Conservation (phyloP, 768 basidiomycete genomes). For the Leccinellum rugosiceps region DNA sequence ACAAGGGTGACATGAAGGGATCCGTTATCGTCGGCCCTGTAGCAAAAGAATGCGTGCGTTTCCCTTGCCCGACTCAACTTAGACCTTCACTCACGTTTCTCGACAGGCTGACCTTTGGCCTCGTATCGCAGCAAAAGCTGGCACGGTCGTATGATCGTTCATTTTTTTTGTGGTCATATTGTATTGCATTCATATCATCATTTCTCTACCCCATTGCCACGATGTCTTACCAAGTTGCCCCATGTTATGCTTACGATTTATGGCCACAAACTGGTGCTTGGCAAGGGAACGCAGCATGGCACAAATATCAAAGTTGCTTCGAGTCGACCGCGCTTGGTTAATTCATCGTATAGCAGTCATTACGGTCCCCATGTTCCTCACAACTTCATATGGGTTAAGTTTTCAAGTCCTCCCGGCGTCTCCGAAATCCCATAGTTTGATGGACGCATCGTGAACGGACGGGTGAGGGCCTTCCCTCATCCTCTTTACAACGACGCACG, state of each 20-base stretch:
- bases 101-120: conserved; percentile 94
- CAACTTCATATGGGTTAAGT: no score
- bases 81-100: neutral
- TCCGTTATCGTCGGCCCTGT: conserved; percentile 95
- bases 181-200: conserved; percentile 4
- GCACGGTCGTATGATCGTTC: conserved; percentile 83
- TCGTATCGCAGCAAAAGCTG: conserved; percentile 98
- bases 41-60: conserved; percentile 97
- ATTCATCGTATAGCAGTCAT: neutral
- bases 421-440: conserved; percentile 26
- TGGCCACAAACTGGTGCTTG: conserved; percentile 11
- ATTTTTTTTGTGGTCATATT: conserved; percentile 13
- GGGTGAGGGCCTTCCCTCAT: conserved; percentile 16
- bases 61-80: neutral
- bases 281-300: neutral
- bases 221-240: conserved; percentile 18
- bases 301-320: neutral
- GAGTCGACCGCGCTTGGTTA: neutral
- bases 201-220: neutral
- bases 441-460: conserved; percentile 24
- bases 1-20: conserved; percentile 99
- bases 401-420: neutral
- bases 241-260: conserved; percentile 19
- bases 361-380: no score
- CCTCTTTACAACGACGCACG: conserved; percentile 1